A percentile compares a stretch with the other conserved stretches of the same genome.
Evolutionary conservation across 2,329 filamentous ascomycete genomes (phyloP).

Genomic region (Colletotrichum limetticola): DNA sequence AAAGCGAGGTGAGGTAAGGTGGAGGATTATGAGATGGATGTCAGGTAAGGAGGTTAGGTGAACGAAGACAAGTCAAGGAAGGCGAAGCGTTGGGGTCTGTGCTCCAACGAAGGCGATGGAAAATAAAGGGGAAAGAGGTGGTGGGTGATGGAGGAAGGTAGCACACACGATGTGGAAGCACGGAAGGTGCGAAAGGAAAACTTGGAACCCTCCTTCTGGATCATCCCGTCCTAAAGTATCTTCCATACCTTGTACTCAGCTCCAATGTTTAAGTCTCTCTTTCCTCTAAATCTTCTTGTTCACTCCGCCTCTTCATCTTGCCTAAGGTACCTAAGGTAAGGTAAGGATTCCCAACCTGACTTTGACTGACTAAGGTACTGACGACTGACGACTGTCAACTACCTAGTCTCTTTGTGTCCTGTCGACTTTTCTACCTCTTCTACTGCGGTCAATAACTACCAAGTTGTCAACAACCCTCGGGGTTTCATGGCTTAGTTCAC

Average conservation of each 20-base stretch:
- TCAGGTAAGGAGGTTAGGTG: neutral
- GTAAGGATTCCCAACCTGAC: too few species aligned
- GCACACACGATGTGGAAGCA: conserved; percentile 23
- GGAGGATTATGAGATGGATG: too few species aligned
- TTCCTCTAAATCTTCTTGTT: neutral
- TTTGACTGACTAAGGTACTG: too few species aligned
- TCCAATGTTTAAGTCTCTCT: conserved; percentile 1
- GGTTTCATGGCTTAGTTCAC: neutral
- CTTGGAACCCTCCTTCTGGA: conserved; percentile 20
- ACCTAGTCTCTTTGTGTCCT: neutral
- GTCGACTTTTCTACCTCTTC: neutral
- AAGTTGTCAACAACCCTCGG: neutral
- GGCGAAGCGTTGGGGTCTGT: neutral
- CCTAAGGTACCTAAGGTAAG: too few species aligned
- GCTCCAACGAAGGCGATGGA: neutral
- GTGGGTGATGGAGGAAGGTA: neutral
- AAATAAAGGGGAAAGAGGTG: neutral
- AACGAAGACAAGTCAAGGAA: neutral
- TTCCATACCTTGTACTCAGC: too few species aligned
- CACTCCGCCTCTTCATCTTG: too few species aligned
- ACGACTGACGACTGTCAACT: neutral
- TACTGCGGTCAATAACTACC: neutral
- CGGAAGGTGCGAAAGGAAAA: conserved; percentile 22
- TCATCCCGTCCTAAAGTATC: neutral
- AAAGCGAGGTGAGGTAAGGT: neutral